These are phyloP conservation scores for Pythium biforme DNA, from an alignment of 352 stramenopile species.

Conservation along the genomic window DNA sequence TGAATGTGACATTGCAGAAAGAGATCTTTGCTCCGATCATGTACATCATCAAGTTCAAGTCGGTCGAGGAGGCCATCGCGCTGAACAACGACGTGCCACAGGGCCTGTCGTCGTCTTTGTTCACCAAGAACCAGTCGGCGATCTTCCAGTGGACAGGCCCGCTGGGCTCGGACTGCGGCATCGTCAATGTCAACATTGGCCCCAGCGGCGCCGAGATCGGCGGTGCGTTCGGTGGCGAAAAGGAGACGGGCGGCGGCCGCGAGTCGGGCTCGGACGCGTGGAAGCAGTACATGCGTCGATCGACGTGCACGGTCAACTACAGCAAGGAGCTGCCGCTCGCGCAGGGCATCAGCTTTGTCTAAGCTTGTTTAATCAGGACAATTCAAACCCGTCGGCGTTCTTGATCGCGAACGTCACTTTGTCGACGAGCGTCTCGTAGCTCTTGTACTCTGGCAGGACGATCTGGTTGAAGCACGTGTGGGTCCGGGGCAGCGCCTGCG, in stretches of 20 bases:
- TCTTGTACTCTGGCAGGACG: slow-evolving; percentile 77
- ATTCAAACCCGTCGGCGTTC: slow-evolving; percentile 77
- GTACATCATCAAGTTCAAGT: slow-evolving; percentile 90
- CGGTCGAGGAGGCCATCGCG: slow-evolving; percentile 89
- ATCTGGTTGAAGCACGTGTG: slow-evolving; percentile 92
- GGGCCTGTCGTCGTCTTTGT: slow-evolving; percentile 89
- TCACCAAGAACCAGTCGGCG: slow-evolving; percentile 90
- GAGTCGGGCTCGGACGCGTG: slow-evolving; percentile 91
- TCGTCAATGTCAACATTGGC: slow-evolving; percentile 94
- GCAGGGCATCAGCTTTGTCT: slow-evolving; percentile 92
- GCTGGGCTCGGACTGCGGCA: slow-evolving; percentile 89
- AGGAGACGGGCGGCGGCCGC: slow-evolving; percentile 90
- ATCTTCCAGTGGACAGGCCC: slow-evolving; percentile 93
- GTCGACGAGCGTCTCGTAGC: slow-evolving; percentile 57
- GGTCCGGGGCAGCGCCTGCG: slow-evolving; percentile 58
- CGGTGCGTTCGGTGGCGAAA: slow-evolving; percentile 91
- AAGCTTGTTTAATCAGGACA: slow-evolving; percentile 53
- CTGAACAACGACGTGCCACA: slow-evolving; percentile 93
- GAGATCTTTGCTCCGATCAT: slow-evolving; percentile 92
- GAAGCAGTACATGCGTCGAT: slow-evolving; percentile 96
- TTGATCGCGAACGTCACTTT: slow-evolving; percentile 80
- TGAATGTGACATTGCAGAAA: slow-evolving; percentile 41
- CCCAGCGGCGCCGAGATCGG: slow-evolving; percentile 92
- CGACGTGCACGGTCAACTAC: slow-evolving; percentile 93
- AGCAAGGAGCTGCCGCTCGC: slow-evolving; percentile 91